phyloP scores from a whole-genome alignment of 2,329 filamentous ascomycete genomes.

The Drechmeria coniospora region DNA sequence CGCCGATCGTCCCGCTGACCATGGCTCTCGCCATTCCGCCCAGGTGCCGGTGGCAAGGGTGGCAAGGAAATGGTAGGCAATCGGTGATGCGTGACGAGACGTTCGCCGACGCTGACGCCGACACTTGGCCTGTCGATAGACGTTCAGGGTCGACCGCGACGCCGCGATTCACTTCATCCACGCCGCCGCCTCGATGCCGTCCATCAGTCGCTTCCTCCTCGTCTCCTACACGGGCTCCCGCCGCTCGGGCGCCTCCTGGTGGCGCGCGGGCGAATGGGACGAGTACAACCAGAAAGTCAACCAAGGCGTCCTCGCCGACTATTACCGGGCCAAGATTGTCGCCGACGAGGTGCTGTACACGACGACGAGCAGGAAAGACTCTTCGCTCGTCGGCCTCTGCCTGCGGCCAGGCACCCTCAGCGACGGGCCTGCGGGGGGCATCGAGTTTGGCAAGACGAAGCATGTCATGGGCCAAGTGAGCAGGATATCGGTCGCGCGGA shows the following conservation, averaged over 20 bases:
- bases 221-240: conserved; percentile 46
- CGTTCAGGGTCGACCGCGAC: conserved; percentile 44
- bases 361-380: conserved; percentile 24
- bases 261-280: conserved; percentile 34
- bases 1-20: no score
- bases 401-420: conserved; percentile 37
- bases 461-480: conserved; percentile 25
- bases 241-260: conserved; percentile 37
- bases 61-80: conserved; percentile 28
- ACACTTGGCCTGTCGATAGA: conserved; percentile 17
- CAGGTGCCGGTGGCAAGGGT: conserved; percentile 45
- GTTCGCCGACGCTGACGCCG: neutral
- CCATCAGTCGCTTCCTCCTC: conserved; percentile 46
- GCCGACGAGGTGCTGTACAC: conserved; percentile 42
- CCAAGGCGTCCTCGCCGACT: conserved; percentile 27
- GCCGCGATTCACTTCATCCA: conserved; percentile 48
- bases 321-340: conserved; percentile 45
- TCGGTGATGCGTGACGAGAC: neutral
- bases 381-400: conserved; percentile 31
- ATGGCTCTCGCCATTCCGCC: no score
- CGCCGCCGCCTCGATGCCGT: conserved; percentile 37
- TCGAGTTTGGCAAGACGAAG: conserved; percentile 31
- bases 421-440: conserved; percentile 29
- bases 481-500: conserved; percentile 43
- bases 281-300: conserved; percentile 25